Evolutionary conservation across 495 filamentous ascomycete species (phyloP), one percentile per base, ranked within the genome.

Genomic region (Penicillium antarcticum): DNA sequence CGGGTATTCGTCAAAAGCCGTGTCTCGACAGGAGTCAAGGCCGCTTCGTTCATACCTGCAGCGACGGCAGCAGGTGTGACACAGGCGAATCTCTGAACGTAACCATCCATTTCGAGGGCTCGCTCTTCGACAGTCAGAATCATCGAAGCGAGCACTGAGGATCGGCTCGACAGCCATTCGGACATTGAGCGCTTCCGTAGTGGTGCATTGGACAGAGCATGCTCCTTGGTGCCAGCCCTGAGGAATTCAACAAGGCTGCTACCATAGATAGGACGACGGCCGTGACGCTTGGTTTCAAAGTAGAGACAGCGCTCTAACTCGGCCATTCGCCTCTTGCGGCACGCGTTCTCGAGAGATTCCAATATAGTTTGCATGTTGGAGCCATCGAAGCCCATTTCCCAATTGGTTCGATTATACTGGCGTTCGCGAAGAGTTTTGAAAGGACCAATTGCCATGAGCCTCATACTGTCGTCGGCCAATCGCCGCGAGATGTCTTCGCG

Each of bases 31-130:
- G 86, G 87, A 1, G 82, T 85, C 13, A 91, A 75, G 4, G 86
- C 71, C 29, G 89, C 73, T 41, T 83, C 77, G 9, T 80, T 81
- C 60, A 92, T 77, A 42, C 95, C 91, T 11, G 84, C 76, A 1
- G 92, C 89, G 13, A 94, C 81, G 29, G 89, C 91, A 11, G 89
- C 84, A 1, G 92, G 92, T 0, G 92, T 97, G 44, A 96, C 84
- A 54, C 91, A 97, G 24, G 84, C 88, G 57, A 96, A 97, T 62
- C 91, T 87, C 52, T 86, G 83, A 41, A 97, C 83, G n/a, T 81
- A 84, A 2, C 81, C 79, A 55, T 89, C 81, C 72, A 95, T 79
- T 2, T 75, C 73, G 21, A 78, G 75, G 1, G 90, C 79, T 4
- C 91, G 84, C 59, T 91, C 78, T 21, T 86, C 79, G 4, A 96